phyloP scores from a whole-genome alignment of 2,329 filamentous ascomycete species.

The Parascedosporium putredinis region DNA sequence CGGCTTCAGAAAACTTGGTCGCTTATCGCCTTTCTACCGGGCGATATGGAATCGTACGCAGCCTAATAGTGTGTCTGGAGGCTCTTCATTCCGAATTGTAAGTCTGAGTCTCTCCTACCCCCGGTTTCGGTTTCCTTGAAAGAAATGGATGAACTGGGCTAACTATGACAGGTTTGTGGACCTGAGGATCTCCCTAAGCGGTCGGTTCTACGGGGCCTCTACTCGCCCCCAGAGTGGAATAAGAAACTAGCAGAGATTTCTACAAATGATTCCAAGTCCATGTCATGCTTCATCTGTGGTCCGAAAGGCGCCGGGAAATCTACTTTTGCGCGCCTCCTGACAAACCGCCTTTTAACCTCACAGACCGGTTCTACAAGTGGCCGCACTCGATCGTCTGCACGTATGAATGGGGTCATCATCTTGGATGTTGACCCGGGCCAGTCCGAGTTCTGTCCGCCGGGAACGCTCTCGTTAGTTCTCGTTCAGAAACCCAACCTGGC shows the following conservation, averaged over 20 bases:
- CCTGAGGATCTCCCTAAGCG: conserved; percentile 41
- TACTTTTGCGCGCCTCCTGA: conserved; percentile 56
- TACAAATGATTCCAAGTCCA: conserved; percentile 19
- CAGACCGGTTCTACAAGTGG: conserved; percentile 10
- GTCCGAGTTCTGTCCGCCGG: conserved; percentile 62
- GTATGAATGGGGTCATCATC: conserved; percentile 33
- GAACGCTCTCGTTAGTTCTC: conserved; percentile 57
- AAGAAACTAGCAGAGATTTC: conserved; percentile 34
- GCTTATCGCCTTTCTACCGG: conserved; percentile 55
- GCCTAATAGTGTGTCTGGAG: conserved; percentile 15
- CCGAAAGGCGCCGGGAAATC: conserved; percentile 68
- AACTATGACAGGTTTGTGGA: conserved; percentile 36
- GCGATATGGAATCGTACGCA: conserved; percentile 51
- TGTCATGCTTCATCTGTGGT: conserved; percentile 48
- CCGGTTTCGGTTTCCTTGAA: background rate
- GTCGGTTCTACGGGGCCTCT: conserved; percentile 40
- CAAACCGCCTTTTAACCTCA: conserved; percentile 50
- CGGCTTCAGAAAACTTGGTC: conserved; percentile 42
- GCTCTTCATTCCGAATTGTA: conserved; percentile 40
- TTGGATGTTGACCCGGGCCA: conserved; percentile 71
- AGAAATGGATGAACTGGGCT: conserved; percentile 11
- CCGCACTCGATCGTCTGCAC: conserved; percentile 10
- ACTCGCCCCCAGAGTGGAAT: conserved; percentile 51
- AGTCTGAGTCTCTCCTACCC: conserved; percentile 11
- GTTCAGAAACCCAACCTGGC: conserved; percentile 52